Evolutionary conservation across 2,329 filamentous ascomycete genomes (phyloP).

Genomic region (Penicillium hordei): DNA sequence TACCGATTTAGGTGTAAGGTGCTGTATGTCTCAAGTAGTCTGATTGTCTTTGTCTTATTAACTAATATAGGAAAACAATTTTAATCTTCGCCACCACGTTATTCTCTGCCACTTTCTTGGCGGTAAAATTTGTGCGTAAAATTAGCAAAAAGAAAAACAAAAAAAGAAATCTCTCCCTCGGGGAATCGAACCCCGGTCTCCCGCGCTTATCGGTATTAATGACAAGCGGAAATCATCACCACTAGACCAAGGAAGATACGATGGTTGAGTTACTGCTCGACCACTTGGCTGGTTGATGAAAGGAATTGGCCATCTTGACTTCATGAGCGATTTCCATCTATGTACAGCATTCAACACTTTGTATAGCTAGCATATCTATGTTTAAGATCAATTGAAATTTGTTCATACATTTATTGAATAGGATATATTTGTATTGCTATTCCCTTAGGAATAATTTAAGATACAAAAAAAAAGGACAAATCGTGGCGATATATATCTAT

Average conservation of each 20-base stretch:
- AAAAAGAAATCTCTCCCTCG: constrained; percentile 30
- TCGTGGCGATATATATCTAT: not conserved
- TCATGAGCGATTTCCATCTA: not conserved
- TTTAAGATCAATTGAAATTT: not conserved
- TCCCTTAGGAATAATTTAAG: accelerated
- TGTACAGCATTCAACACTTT: not conserved
- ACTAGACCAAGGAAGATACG: constrained; percentile 31
- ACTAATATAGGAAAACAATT: no score
- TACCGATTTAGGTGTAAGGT: no score
- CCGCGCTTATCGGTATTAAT: constrained; percentile 31
- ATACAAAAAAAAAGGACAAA: not conserved
- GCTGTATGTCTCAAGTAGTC: not conserved
- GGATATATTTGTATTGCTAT: no score
- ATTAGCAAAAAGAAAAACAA: not conserved
- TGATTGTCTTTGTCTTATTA: not conserved
- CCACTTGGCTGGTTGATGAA: constrained; percentile 7
- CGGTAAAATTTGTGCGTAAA: not conserved
- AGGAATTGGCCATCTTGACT: accelerated
- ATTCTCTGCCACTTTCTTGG: no score
- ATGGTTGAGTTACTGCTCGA: constrained; percentile 20
- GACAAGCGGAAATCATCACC: constrained; percentile 35
- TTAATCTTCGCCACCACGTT: no score
- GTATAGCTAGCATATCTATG: not conserved
- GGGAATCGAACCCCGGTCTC: constrained; percentile 40
- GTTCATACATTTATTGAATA: not conserved